Evolutionary conservation across 2,329 filamentous ascomycete genomes (phyloP).

Genomic region (Trichoderma sp.): DNA sequence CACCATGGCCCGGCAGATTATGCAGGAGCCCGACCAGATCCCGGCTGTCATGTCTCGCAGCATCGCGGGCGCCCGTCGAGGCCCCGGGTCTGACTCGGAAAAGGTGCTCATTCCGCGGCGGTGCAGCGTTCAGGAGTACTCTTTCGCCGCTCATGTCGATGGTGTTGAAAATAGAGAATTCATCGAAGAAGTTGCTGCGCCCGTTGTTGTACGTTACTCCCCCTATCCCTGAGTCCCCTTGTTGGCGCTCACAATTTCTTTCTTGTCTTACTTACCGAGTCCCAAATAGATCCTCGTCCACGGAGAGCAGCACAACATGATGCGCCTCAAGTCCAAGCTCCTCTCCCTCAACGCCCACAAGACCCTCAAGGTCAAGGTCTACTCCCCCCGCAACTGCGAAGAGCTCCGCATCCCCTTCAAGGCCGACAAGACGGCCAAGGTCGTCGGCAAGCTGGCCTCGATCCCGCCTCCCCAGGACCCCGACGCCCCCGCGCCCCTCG

Average conservation of each 20-base stretch:
- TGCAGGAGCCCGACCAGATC: constrained; percentile 93
- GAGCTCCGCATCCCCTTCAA: constrained; percentile 94
- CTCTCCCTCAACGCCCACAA: constrained; percentile 88
- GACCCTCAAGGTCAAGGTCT: constrained; percentile 83
- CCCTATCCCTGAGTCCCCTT: not conserved
- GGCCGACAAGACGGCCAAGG: constrained; percentile 92
- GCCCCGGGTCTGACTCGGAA: constrained; percentile 71
- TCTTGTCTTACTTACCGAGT: not conserved
- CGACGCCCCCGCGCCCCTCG: constrained; percentile 53
- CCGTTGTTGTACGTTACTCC: constrained; percentile 75
- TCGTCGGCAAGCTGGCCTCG: constrained; percentile 89
- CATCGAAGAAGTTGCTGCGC: constrained; percentile 89
- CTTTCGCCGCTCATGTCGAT: constrained; percentile 95
- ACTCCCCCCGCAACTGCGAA: constrained; percentile 91
- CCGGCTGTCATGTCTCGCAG: constrained; percentile 87
- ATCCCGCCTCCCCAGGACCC: constrained; percentile 65
- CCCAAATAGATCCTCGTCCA: constrained; percentile 81
- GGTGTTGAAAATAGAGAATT: constrained; percentile 95
- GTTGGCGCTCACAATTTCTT: not conserved
- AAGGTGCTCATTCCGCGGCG: constrained; percentile 88
- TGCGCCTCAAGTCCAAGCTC: constrained; percentile 90
- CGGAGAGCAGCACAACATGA: constrained; percentile 97
- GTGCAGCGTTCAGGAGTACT: constrained; percentile 92
- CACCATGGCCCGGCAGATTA: constrained; percentile 95
- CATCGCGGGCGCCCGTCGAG: constrained; percentile 62